phyloP scores from a whole-genome alignment of 2,329 filamentous ascomycete species.

The Xylariaceae sp. region DNA sequence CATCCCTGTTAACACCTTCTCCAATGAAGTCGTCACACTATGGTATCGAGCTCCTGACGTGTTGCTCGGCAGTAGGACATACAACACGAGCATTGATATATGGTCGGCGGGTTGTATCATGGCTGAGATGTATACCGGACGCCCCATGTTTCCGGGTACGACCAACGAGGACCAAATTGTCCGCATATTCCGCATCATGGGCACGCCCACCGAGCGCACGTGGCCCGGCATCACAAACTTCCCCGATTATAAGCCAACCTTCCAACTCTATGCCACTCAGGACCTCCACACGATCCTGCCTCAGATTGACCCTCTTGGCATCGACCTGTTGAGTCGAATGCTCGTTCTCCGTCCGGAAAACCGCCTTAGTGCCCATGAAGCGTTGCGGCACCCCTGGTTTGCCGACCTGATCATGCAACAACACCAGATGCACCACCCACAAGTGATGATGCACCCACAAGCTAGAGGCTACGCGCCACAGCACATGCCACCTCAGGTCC shows the following conservation, averaged over 20 bases:
- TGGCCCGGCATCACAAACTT: constrained; percentile 95
- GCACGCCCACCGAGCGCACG: constrained; percentile 87
- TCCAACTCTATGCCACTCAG: constrained; percentile 90
- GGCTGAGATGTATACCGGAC: constrained; percentile 98
- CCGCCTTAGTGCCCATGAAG: constrained; percentile 80
- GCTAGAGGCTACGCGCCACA: constrained; percentile 30
- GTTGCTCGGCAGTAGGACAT: constrained; percentile 85
- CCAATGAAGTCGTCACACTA: constrained; percentile 93
- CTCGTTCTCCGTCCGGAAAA: constrained; percentile 88
- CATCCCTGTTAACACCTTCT: constrained; percentile 96
- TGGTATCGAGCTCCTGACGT: constrained; percentile 98
- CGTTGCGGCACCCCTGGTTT: constrained; percentile 91
- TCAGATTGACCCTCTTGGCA: constrained; percentile 79
- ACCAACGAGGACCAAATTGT: constrained; percentile 97
- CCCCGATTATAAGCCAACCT: constrained; percentile 95
- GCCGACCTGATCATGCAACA: constrained; percentile 60
- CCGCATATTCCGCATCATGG: constrained; percentile 98
- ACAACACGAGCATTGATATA: constrained; percentile 99
- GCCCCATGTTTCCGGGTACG: constrained; percentile 92
- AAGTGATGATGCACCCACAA: constrained; percentile 40
- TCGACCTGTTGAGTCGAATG: constrained; percentile 86
- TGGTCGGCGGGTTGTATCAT: constrained; percentile 99
- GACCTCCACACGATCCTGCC: constrained; percentile 81
- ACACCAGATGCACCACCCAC: constrained; percentile 41
- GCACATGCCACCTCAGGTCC: constrained; percentile 27